Percentiles rank a stretch among this genome's conserved stretches.
Evolutionary conservation across 1,139 yeast species (phyloP).

Genomic region (Candida sp.): DNA sequence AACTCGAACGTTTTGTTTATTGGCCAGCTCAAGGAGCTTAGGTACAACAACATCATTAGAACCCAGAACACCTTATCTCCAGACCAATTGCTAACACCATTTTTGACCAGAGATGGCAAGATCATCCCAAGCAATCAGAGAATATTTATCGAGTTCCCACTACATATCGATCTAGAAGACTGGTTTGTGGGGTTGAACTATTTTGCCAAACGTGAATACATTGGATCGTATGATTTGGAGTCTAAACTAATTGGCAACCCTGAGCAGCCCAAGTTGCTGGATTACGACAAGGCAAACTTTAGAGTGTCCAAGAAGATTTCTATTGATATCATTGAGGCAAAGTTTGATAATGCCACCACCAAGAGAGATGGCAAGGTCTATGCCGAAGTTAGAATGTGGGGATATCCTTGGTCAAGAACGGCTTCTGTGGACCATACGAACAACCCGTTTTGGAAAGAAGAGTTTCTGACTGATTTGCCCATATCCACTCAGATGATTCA

Average conservation of each 20-base stretch:
- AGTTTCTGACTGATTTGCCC: constrained; percentile 59
- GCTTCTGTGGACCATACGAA: constrained; percentile 54
- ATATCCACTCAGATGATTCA: constrained; percentile 57
- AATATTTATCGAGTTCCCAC: constrained; percentile 65
- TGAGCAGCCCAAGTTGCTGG: constrained; percentile 17
- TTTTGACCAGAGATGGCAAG: constrained; percentile 39
- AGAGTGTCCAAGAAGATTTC: constrained; percentile 59
- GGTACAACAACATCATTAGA: constrained; percentile 47
- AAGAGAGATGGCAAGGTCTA: constrained; percentile 43
- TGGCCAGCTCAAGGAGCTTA: constrained; percentile 58
- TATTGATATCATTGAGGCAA: constrained; percentile 72
- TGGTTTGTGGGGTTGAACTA: constrained; percentile 81
- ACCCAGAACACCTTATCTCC: constrained; percentile 29
- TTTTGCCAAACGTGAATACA: constrained; percentile 66
- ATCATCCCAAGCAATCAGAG: constrained; percentile 39
- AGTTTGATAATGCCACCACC: constrained; percentile 35
- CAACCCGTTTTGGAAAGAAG: constrained; percentile 78
- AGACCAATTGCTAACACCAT: constrained; percentile 25
- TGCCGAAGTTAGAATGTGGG: constrained; percentile 71
- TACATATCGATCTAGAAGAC: constrained; percentile 77
- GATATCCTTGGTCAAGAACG: constrained; percentile 70
- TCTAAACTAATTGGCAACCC: constrained; percentile 5
- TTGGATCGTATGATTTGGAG: constrained; percentile 34
- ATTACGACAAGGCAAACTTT: constrained; percentile 41
- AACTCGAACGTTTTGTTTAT: constrained; percentile 60